These are phyloP conservation scores for Cladosporium cucumerinum DNA, from an alignment of 2,329 filamentous ascomycete species.

Conservation along the genomic window DNA sequence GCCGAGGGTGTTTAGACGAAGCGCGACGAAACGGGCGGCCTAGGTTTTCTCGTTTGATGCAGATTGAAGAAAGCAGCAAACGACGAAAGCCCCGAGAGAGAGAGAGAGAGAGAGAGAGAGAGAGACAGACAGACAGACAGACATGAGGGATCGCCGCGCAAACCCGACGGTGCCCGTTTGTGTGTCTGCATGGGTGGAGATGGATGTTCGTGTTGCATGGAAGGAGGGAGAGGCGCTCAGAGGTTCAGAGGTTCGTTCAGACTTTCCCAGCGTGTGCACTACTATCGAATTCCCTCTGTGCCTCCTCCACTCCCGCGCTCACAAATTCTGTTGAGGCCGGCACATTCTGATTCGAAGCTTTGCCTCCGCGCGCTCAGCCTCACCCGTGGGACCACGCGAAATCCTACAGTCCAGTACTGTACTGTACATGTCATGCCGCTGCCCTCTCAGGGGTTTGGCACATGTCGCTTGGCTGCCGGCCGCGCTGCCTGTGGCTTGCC, in stretches of 20 bases:
- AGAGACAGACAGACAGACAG: no score
- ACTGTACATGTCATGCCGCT: not conserved
- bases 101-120: no score
- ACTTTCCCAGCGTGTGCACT: slow-evolving; percentile 4
- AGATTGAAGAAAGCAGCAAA: not conserved
- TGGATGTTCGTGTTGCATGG: slow-evolving; percentile 1
- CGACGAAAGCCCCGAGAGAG: not conserved
- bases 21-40: slow-evolving; percentile 2
- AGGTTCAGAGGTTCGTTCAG: no score
- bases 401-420: no score
- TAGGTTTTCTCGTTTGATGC: not conserved
- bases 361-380: not conserved
- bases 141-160: not conserved
- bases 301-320: slow-evolving; percentile 1
- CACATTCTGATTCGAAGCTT: not conserved
- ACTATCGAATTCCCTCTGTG: not conserved
- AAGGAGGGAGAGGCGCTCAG: not conserved
- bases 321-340: not conserved
- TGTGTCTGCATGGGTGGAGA: not conserved
- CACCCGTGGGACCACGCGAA: not conserved
- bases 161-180: not conserved
- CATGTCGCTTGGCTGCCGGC: not conserved
- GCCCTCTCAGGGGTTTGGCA: not conserved
- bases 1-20: not conserved
- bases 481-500: slow-evolving; percentile 1